Conservation (phyloP, 179 eudicot genomes). For the Silene coronaria region DNA sequence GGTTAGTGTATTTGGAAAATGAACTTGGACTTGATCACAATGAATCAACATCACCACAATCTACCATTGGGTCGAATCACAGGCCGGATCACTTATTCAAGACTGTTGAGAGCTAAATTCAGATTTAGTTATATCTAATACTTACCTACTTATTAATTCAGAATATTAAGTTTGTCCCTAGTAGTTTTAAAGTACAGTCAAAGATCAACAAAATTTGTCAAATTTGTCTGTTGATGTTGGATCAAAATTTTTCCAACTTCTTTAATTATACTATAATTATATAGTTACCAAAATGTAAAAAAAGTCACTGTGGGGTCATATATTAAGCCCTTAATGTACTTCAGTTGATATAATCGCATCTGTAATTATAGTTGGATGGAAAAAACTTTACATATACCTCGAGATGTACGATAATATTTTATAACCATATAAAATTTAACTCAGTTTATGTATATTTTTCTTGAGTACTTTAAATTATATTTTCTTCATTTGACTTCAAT, state of each 20-base stretch:
- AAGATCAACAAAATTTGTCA: slow-evolving; percentile 12
- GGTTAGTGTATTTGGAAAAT: slow-evolving; percentile 58
- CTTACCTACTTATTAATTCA: slow-evolving; percentile 25
- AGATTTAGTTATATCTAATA: slow-evolving; percentile 4
- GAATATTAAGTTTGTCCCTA: background rate
- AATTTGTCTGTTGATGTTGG: slow-evolving; percentile 27
- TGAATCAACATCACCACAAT: slow-evolving; percentile 11
- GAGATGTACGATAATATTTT: no score
- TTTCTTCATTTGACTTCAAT: no score
- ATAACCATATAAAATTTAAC: no score
- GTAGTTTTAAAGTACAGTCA: slow-evolving; percentile 20
- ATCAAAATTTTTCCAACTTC: slow-evolving; percentile 23
- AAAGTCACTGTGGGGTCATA: background rate
- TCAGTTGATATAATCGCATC: background rate
- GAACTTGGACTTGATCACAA: slow-evolving; percentile 51
- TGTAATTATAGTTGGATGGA: background rate
- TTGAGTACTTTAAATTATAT: no score
- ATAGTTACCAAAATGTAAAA: background rate
- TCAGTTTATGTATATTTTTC: no score
- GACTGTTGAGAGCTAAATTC: background rate
- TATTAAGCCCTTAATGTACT: background rate
- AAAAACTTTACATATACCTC: no score
- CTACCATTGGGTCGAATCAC: slow-evolving; percentile 11
- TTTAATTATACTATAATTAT: background rate
- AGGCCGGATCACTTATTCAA: slow-evolving; percentile 8